Evolutionary conservation across 1,139 yeast genomes (phyloP), one percentile per base, ranked within the genome.

Genomic region (Nematodospora anomalae): DNA sequence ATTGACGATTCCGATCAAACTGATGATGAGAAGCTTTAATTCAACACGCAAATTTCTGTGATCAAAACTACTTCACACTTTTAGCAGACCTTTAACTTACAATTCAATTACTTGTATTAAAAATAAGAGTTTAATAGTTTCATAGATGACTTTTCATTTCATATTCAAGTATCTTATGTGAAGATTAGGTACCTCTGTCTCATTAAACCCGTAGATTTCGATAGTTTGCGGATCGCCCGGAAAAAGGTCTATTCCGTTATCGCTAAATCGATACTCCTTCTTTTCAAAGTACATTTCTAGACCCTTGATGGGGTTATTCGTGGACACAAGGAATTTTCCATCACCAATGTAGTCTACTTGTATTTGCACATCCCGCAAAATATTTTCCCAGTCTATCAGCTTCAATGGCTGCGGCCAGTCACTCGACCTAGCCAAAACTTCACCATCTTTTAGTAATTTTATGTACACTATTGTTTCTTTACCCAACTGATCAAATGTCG

Each of bases 351-450:
- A 29, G 6, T 26, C 16, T 3, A 28, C 5, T n/a, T n/a, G 6
- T 11, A 35, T 15, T 5, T 5, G 32, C 28, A 28, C 42, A 16
- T 4, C 39, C 30, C 7, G 55, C 45, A 4, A 43, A 26, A 33
- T 54, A 43, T 10, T 47, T 44, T 3, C 58, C 57, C 46, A 68
- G 60, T 26, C 55, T 51, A 69, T 50, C 43, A 67, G 61, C 46
- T 74, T 74, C 42, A 75, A 54, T 10, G 80, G 80, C 47, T 75
- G 78, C 3, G 80, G 79, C 79, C 80, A 74, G 44, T 72, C 76
- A 9, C 62, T 58, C 6, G 67, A 63, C 35, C 64, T 50, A 7
- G 69, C 60, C 13, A 69, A 37, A 6, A 57, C 43, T 4, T 42
- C 21, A 6, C 50, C 52, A 13, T 35, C 33, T 18, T 42, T 38